phyloP scores from a whole-genome alignment of 2,329 filamentous ascomycete species.

The Penicillium paneum region DNA sequence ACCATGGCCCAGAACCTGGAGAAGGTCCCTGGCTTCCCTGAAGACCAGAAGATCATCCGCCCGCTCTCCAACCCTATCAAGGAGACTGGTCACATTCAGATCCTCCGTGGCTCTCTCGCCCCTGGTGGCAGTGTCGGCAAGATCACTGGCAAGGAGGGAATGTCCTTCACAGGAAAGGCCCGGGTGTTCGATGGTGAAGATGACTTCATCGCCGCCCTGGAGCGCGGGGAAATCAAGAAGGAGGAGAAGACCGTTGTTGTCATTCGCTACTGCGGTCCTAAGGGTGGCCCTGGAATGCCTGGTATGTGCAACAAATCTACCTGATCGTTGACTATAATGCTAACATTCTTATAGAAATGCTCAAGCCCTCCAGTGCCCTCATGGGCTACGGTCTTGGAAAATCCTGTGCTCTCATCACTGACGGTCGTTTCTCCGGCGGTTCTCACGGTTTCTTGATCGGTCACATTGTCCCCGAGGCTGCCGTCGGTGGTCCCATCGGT shows the following conservation, averaged over 20 bases:
- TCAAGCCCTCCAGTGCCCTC: constrained; percentile 68
- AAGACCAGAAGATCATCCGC: constrained; percentile 67
- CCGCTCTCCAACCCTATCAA: constrained; percentile 69
- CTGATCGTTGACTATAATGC: constrained; percentile 39
- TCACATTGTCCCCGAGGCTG: constrained; percentile 86
- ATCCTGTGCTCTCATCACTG: constrained; percentile 69
- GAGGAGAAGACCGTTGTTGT: constrained; percentile 74
- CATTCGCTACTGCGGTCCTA: constrained; percentile 71
- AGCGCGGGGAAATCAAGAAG: constrained; percentile 67
- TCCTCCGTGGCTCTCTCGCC: constrained; percentile 66
- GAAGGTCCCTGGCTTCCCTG: constrained; percentile 61
- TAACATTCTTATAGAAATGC: constrained; percentile 63
- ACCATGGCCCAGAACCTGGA: constrained; percentile 59
- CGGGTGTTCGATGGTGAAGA: constrained; percentile 69
- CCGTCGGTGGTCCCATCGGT: constrained; percentile 80
- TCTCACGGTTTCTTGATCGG: constrained; percentile 90
- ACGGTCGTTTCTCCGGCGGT: constrained; percentile 82
- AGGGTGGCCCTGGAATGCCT: constrained; percentile 70
- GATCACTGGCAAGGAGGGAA: constrained; percentile 73
- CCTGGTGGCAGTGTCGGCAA: constrained; percentile 70
- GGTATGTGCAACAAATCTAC: constrained; percentile 20
- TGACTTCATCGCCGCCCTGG: constrained; percentile 64
- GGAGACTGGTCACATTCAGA: constrained; percentile 67
- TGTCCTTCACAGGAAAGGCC: constrained; percentile 64
- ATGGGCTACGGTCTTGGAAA: constrained; percentile 70